Conservation (phyloP, 2,329 filamentous ascomycete genomes). For the Beauveria sp. region DNA sequence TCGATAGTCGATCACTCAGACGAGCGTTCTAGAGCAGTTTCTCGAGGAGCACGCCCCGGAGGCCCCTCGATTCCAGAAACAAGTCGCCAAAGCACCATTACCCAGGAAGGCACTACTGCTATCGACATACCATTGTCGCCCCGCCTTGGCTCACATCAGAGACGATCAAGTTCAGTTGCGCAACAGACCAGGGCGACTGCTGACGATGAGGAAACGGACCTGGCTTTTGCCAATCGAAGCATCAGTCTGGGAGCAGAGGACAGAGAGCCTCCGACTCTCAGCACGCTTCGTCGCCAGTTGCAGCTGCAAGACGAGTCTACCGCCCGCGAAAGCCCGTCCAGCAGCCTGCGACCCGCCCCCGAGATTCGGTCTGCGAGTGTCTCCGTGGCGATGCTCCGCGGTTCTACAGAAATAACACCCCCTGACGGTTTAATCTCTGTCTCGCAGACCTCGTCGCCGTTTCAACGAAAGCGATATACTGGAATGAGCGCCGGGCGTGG, state of each 20-base stretch:
- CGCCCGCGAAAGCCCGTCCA: conserved; percentile 16
- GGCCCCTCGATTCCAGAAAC: conserved; percentile 22
- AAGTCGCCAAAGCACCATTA: conserved; percentile 31
- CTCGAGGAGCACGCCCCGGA: conserved; percentile 21
- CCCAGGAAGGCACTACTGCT: conserved; percentile 50
- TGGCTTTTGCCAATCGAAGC: conserved; percentile 56
- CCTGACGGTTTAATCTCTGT: conserved; percentile 35
- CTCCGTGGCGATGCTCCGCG: conserved; percentile 32
- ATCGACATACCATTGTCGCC: conserved; percentile 71
- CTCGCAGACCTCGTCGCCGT: conserved; percentile 36
- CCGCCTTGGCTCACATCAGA: conserved; percentile 44
- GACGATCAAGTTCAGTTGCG: conserved; percentile 63
- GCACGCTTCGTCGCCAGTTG: conserved; percentile 44
- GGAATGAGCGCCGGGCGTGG: conserved; percentile 28
- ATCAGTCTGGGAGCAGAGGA: conserved; percentile 61
- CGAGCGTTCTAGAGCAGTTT: conserved; percentile 21
- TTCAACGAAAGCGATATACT: conserved; percentile 38
- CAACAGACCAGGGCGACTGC: conserved; percentile 49
- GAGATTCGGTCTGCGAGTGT: conserved; percentile 32
- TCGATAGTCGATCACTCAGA: conserved; percentile 49
- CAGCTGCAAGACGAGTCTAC: conserved; percentile 26
- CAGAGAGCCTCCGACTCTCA: conserved; percentile 56
- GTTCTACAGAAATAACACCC: conserved; percentile 38
- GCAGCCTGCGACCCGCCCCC: conserved; percentile 33
- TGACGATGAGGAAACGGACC: conserved; percentile 54